Evolutionary conservation across 2,329 filamentous ascomycete genomes (phyloP), one percentile per base, ranked within the genome.

Genomic region (Bipolaris oryzae): DNA sequence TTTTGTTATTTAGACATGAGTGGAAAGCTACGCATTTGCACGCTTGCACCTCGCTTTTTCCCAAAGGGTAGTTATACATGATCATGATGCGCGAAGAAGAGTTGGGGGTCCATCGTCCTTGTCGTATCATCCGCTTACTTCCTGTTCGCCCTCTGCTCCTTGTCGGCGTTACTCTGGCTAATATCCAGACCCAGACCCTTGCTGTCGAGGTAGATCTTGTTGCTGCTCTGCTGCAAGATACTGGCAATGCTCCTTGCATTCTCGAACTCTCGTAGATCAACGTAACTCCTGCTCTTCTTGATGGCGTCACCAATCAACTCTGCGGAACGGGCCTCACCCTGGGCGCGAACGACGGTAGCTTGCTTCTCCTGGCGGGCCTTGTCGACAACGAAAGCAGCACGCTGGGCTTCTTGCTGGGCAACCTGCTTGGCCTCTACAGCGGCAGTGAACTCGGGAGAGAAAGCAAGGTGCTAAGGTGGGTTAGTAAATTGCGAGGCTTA

Each of bases 341-440:
- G 95, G 3, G 95, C 95, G 80, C 92, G 92, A 75, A 99, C 95
- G 53, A 99, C 92, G 82, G 93, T 97, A 70, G 95, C 95, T 81
- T 99, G 95, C 85, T 99, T 99, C 85, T 99, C 95, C 81, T 99
- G 95, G 67, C 95, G 89, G 51, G 95, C 95, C 83, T 98, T 97
- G 87, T 99, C 95, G 66, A 99, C 95, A 50, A 99, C 85, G 81
- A 99, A 99, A 59, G 95, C 95, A 33, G 95, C 95, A 63, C 95
- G 88, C 80, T 99, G 95, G 33, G 95, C 95, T 78, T 99, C 95
- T 82, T 99, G 95, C 71, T 89, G 86, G 21, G 86, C 86, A 53
- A 89, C 86, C 74, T 89, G 86, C 76, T 89, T 89, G 72, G 86
- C 86, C 78, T 88, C 86, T 68, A 89, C 86, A 23, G 86, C 86